Percentiles rank a stretch among this genome's conserved stretches.
phyloP scores from a whole-genome alignment of 441 rosid genomes.

The Erodium texanum region DNA sequence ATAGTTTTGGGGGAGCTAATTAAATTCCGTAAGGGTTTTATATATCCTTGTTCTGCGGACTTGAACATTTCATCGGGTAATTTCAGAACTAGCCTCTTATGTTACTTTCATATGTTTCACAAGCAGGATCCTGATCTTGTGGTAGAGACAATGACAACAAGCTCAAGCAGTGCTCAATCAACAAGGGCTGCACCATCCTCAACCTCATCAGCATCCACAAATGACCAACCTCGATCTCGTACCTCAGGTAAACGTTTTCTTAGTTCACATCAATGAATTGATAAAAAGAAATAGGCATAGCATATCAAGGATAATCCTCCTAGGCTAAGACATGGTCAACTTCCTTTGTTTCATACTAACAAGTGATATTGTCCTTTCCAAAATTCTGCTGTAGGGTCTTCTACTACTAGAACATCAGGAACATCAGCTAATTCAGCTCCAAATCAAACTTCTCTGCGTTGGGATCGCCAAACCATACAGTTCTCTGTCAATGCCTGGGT shows the following conservation, averaged over 20 bases:
- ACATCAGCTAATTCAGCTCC: constrained; percentile 52
- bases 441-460: constrained; percentile 52
- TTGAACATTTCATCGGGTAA: no score
- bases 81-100: constrained; percentile 2
- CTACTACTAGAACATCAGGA: constrained; percentile 45
- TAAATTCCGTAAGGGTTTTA: no score
- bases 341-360: constrained; percentile 5
- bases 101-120: constrained; percentile 6
- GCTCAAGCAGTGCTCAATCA: constrained; percentile 43
- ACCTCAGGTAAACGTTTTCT: constrained; percentile 39
- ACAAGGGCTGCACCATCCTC: constrained; percentile 49
- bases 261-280: not conserved
- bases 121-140: constrained; percentile 74
- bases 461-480: constrained; percentile 83
- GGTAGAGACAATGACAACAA: constrained; percentile 66
- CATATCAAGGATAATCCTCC: not conserved
- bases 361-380: not conserved
- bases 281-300: not conserved
- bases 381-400: constrained; percentile 43
- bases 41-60: no score
- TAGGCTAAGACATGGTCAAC: not conserved
- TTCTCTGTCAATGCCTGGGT: constrained; percentile 99
- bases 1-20: no score
- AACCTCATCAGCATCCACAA: constrained; percentile 34
- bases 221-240: constrained; percentile 45